Evolutionary conservation across 805 yeast species (phyloP), one percentile per base, ranked within the genome.

Genomic region (Scheffersomyces ergatensis): DNA sequence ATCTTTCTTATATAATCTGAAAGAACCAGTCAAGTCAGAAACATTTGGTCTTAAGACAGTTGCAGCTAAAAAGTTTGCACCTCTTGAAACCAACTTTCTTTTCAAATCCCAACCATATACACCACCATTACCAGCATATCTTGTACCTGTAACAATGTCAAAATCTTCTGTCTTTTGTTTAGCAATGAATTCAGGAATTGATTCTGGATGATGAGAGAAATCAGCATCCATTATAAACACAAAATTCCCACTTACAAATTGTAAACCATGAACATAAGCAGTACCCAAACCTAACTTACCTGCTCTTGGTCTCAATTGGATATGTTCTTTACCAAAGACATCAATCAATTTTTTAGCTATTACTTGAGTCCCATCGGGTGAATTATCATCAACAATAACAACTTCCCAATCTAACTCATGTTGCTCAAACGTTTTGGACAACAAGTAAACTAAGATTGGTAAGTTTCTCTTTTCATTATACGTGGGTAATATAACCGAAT

Each of bases 151-250:
- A 21, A 70, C 74, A 58, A 78, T 78, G 51, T 78, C 84, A 49
- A 56, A 78, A 54, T 78, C 56, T 33, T 55, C 66, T 40, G 53
- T 45, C 55, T 76, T 69, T 51, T 85, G 92, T 57, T 79, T 78
- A 39, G 72, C 74, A 54, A 85, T 83, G 59, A 84, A 83, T 58
- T 82, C 70, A 6, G 90, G 92, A 60, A 84, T 84, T 21, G 89
- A 85, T 51, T 80, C 82, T 18, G 92, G 92, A 59, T 82, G 89
- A 60, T 84, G 92, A 5, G 88, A 81, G 65, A 85, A 84, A 58
- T 84, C 92, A 14, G 92, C 92, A 57, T 84, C 92, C 92, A 84
- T 84, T 51, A 85, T 84, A 47, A 84, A 78, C 37, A 84, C 89
- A 59, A 73, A 84, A 62, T 85, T 76, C 35, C 92, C 92, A 16